Evolutionary conservation across 768 basidiomycete genomes (phyloP), one percentile per base, ranked within the genome.

Genomic region (Suillus plorans): DNA sequence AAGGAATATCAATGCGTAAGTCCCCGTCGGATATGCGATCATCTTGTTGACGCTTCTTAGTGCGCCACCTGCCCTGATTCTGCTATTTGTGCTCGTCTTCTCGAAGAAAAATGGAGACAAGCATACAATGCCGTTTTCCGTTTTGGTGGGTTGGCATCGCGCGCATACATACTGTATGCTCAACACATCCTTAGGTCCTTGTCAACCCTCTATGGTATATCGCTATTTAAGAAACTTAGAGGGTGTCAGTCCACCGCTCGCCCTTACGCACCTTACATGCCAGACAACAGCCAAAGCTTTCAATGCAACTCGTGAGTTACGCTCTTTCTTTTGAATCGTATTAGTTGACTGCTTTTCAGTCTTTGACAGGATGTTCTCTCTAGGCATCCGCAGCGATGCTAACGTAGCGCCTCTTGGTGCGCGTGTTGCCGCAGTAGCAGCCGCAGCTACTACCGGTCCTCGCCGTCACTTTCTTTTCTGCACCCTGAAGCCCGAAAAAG

Each of bases 1-100:
- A 95, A 96, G 74, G 95, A 97, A 71, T 97, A 97, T 71, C 90
- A 92, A 86, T 97, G 96, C 72, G 94, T 95, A 73, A 68, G 87
- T 79, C 28, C 28, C 6, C 34, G 41, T 55, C n/a, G 25, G 28
- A 36, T 36, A 57, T 58, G 36, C 13, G 5, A 37, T 8, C 28
- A 49, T 14, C 10, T 52, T 45, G 6, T 16, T 44, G 44, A 60
- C 61, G 50, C 63, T 7, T 55, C 49, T 50, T 70, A 96, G 94
- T 94, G 93, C 66, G 73, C 84, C 3, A 88, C 92, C 8, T 98
- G 95, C 73, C 92, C 92, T 12, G 95, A 98, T 67, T 78, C 93
- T 7, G 52, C 82, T 0, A 82, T 76, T 20, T 98, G 95, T 72
- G 96, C 95, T 20, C 86, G 89, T 14, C 77, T 92, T 5, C 82